phyloP scores from a whole-genome alignment of 208 protist species.

The Trichomonas tenax region DNA sequence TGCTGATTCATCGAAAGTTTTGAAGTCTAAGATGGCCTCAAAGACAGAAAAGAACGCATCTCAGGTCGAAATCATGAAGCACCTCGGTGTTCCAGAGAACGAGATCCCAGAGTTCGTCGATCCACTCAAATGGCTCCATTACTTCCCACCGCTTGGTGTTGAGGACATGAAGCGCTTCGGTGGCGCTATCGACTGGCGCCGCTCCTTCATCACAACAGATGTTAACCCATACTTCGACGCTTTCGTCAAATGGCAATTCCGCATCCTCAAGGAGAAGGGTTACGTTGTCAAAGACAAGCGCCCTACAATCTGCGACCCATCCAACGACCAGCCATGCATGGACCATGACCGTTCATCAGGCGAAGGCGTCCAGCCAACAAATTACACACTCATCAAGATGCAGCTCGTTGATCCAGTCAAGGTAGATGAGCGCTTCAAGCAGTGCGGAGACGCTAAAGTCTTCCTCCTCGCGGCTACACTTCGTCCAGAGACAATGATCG shows the following conservation, averaged over 20 bases:
- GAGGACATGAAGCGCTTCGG: slow-evolving; percentile 78
- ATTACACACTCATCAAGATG: slow-evolving; percentile 79
- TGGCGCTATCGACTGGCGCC: slow-evolving; percentile 83
- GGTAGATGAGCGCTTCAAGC: slow-evolving; percentile 24
- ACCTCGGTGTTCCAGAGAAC: slow-evolving; percentile 71
- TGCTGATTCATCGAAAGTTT: not conserved
- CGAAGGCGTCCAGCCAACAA: slow-evolving; percentile 84
- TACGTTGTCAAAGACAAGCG: slow-evolving; percentile 36
- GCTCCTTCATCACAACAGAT: slow-evolving; percentile 98
- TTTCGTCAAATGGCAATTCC: slow-evolving; percentile 90
- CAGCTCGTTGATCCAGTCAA: slow-evolving; percentile 62
- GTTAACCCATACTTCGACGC: slow-evolving; percentile 96
- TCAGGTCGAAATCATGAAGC: slow-evolving; percentile 87
- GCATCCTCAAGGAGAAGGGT: slow-evolving; percentile 49
- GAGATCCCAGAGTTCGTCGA: slow-evolving; percentile 94
- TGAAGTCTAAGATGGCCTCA: not conserved
- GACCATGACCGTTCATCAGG: slow-evolving; percentile 95
- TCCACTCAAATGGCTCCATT: slow-evolving; percentile 86
- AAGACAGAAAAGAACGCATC: not conserved
- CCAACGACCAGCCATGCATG: slow-evolving; percentile 90
- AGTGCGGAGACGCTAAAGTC: slow-evolving; percentile 58
- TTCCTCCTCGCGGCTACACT: slow-evolving; percentile 92
- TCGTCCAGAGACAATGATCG: slow-evolving; percentile 96
- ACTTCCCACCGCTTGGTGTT: slow-evolving; percentile 87
- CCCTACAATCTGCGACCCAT: slow-evolving; percentile 79